Evolutionary conservation across 2,329 filamentous ascomycete genomes (phyloP).

Genomic region (Alternaria incomplexa): DNA sequence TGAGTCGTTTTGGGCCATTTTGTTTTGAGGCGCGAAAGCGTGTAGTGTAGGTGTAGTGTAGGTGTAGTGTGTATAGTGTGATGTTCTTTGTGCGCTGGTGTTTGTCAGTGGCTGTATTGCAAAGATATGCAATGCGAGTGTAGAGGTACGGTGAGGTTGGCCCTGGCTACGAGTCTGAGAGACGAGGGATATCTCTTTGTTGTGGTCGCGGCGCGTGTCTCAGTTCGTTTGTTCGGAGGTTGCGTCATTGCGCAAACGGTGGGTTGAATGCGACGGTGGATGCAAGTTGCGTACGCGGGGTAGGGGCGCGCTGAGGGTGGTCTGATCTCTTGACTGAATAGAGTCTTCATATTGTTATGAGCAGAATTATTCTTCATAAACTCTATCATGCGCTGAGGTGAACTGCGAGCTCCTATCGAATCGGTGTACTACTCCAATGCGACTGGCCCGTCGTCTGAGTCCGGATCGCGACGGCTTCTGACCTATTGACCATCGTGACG

Average conservation of each 20-base stretch:
- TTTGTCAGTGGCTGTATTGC: not conserved
- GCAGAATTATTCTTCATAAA: not conserved
- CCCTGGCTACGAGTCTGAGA: not conserved
- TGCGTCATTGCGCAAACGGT: slow-evolving; percentile 1
- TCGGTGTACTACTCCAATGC: not conserved
- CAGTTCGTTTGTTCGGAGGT: not conserved
- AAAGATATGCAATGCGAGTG: not conserved
- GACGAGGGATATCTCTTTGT: rapidly evolving
- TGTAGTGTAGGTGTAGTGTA: not conserved
- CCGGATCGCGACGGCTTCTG: not conserved
- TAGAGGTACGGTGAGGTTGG: not conserved
- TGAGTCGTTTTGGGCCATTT: slow-evolving; percentile 3
- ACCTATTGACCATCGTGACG: not conserved
- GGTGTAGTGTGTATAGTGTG: not conserved
- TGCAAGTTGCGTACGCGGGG: not conserved
- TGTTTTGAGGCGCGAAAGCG: not conserved
- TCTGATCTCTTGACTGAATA: not conserved
- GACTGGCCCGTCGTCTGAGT: not conserved
- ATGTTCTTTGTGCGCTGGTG: not conserved
- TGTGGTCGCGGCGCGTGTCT: not conserved
- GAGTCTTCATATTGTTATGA: not conserved
- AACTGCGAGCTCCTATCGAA: not conserved
- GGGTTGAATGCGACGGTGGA: not conserved
- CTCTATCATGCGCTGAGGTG: not conserved
- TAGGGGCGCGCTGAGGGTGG: not conserved